Percentiles rank a stretch among this genome's conserved stretches.
Conservation (phyloP, 2,329 filamentous ascomycete species). For the Davidsoniella eucalypti region DNA sequence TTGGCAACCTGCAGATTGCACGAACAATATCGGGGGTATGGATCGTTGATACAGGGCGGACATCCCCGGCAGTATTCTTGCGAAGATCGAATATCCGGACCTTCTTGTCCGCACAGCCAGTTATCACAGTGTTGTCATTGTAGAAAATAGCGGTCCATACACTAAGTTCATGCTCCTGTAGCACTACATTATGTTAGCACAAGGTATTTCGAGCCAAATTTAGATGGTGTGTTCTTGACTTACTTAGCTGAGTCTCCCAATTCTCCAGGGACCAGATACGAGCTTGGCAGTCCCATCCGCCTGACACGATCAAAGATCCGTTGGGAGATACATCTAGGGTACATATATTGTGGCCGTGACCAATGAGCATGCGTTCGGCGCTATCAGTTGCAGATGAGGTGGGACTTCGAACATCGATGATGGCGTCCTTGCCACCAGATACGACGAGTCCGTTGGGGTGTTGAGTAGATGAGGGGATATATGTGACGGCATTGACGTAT, state of each 20-base stretch:
- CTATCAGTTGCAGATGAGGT: constrained; percentile 51
- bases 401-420: constrained; percentile 77
- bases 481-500: constrained; percentile 77
- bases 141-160: constrained; percentile 89
- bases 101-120: constrained; percentile 78
- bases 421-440: constrained; percentile 78
- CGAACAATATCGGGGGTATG: constrained; percentile 69
- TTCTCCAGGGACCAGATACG: constrained; percentile 73
- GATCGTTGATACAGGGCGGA: constrained; percentile 36
- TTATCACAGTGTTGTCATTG: constrained; percentile 65
- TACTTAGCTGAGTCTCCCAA: constrained; percentile 55
- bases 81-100: constrained; percentile 71
- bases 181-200: constrained; percentile 19
- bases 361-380: constrained; percentile 71
- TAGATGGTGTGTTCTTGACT: constrained; percentile 11
- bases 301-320: constrained; percentile 65
- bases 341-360: constrained; percentile 79
- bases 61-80: constrained; percentile 36
- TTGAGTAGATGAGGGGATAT: constrained; percentile 48
- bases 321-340: constrained; percentile 62
- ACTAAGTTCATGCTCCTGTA: constrained; percentile 57
- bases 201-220: not conserved
- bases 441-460: constrained; percentile 68
- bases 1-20: constrained; percentile 68
- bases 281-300: constrained; percentile 83